Evolutionary conservation across 164 flowering plant species (phyloP).

Genomic region (Vitis amurensis): DNA sequence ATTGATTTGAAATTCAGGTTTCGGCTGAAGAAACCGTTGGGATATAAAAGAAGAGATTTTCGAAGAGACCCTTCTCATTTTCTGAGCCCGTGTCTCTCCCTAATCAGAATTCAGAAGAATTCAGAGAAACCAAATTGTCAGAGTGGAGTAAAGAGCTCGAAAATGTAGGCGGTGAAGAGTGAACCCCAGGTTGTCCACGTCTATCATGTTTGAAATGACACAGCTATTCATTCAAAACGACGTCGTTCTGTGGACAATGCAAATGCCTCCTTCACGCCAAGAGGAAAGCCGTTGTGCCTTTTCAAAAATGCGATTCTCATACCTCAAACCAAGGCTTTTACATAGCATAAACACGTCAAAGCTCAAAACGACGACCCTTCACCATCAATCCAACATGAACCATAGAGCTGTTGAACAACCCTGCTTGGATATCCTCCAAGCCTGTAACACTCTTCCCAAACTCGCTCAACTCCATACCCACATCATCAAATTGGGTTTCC

Average conservation of each 20-base stretch:
- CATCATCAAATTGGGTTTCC: conserved; percentile 48
- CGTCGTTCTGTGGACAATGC: too few relatives aligned
- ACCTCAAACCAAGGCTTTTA: not conserved
- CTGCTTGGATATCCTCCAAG: conserved; percentile 35
- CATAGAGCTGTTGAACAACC: conserved; percentile 38
- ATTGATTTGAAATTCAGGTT: conserved; percentile 6
- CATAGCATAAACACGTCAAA: not conserved
- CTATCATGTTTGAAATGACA: too few relatives aligned
- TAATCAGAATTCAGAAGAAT: not conserved
- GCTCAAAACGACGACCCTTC: not conserved
- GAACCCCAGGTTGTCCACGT: too few relatives aligned
- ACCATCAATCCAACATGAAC: not conserved
- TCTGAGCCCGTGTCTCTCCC: not conserved
- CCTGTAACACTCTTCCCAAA: conserved; percentile 31
- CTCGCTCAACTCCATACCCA: conserved; percentile 42
- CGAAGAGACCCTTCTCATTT: conserved; percentile 27
- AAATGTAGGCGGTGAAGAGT: not conserved
- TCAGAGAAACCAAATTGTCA: not conserved
- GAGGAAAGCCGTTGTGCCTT: too few relatives aligned
- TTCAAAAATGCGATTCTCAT: conserved; percentile 6
- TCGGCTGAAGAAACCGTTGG: conserved; percentile 10
- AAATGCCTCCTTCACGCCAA: too few relatives aligned
- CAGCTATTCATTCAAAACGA: too few relatives aligned
- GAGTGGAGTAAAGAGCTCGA: not conserved
- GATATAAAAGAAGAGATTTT: conserved; percentile 13